Evolutionary conservation across 2,329 filamentous ascomycete species (phyloP).

Genomic region (Arachnomyces sp.): DNA sequence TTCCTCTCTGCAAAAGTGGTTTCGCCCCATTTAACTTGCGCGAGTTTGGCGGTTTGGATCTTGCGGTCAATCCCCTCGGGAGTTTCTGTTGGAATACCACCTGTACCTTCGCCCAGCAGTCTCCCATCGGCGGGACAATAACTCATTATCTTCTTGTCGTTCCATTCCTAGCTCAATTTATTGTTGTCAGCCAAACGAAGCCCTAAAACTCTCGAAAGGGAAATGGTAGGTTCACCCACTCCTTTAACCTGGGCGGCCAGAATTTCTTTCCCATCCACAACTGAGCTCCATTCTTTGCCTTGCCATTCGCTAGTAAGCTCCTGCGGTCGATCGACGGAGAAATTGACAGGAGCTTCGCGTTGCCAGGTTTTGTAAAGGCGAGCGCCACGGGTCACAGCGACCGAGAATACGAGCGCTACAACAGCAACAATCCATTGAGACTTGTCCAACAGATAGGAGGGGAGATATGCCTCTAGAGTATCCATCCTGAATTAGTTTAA

Average conservation of each 20-base stretch:
- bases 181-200: neutral
- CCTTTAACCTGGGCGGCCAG: slow-evolving; percentile 32
- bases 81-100: slow-evolving; percentile 64
- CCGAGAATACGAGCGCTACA: slow-evolving; percentile 12
- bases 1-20: slow-evolving; percentile 72
- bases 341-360: slow-evolving; percentile 28
- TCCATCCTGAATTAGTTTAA: no score
- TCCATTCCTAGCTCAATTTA: slow-evolving; percentile 26
- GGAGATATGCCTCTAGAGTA: no score
- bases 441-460: no score
- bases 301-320: slow-evolving; percentile 26
- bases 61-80: slow-evolving; percentile 69
- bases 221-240: slow-evolving; percentile 20
- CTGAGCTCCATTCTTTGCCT: slow-evolving; percentile 29
- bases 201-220: neutral
- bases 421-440: no score
- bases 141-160: slow-evolving; percentile 33
- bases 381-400: slow-evolving; percentile 24
- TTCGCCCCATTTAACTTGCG: slow-evolving; percentile 68
- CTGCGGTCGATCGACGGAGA: slow-evolving; percentile 30
- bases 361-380: slow-evolving; percentile 23
- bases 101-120: slow-evolving; percentile 56
- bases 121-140: slow-evolving; percentile 78
- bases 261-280: slow-evolving; percentile 27
- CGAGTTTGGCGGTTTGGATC: slow-evolving; percentile 63